Evolutionary conservation across 306 rosid species (phyloP).

Genomic region (Fragaria nilgerrensis): DNA sequence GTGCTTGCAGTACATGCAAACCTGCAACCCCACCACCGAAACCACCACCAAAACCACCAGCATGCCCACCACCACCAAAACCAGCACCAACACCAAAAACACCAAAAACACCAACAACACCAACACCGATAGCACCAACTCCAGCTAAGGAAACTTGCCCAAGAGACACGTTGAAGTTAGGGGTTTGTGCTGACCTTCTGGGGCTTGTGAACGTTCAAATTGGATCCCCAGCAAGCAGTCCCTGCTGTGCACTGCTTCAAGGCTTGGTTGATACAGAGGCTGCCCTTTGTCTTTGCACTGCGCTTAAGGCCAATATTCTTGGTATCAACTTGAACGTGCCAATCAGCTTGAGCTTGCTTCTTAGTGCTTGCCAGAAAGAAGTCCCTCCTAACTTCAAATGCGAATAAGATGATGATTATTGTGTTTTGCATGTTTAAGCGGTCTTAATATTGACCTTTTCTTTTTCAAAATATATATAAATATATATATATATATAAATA

Average conservation of each 20-base stretch:
- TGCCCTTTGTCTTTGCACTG: conserved; percentile 80
- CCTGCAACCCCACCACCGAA: neutral
- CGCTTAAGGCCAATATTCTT: conserved; percentile 66
- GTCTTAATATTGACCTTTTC: neutral
- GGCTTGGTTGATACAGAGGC: conserved; percentile 67
- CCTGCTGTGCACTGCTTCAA: conserved; percentile 60
- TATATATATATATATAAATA: no score
- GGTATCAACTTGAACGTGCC: conserved; percentile 73
- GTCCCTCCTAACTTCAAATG: conserved; percentile 67
- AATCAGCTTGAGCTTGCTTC: conserved; percentile 42
- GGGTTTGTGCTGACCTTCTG: conserved; percentile 57
- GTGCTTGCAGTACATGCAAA: conserved; percentile 36
- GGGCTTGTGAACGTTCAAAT: conserved; percentile 38
- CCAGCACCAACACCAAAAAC: neutral
- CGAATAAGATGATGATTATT: conserved; percentile 5
- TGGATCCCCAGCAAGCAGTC: conserved; percentile 53
- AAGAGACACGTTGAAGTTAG: conserved; percentile 60
- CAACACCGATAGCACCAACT: neutral
- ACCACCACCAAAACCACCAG: neutral
- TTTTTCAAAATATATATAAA: no score
- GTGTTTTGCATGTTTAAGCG: neutral
- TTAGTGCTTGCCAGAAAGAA: conserved; percentile 76
- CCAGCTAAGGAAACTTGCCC: neutral
- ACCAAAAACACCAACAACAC: neutral
- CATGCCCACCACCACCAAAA: conserved; percentile 3